Conservation (phyloP, 495 filamentous ascomycete species). For the Podospora tetraspora region DNA sequence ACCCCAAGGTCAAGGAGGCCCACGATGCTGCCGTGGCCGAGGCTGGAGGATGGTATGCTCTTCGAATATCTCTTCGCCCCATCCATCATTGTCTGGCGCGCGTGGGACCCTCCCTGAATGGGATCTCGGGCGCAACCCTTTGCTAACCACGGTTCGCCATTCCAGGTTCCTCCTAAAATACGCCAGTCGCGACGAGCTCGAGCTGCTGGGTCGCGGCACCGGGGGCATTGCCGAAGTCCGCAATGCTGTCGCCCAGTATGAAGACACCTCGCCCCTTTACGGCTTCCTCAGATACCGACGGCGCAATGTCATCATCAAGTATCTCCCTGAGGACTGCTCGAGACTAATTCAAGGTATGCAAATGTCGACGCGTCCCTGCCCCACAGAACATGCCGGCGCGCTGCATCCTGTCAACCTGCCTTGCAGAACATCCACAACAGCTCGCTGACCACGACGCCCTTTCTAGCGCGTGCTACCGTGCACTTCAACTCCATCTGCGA, state of each 20-base stretch:
- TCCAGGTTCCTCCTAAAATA: slow-evolving; percentile 93
- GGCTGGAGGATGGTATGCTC: slow-evolving; percentile 84
- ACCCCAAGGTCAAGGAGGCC: slow-evolving; percentile 71
- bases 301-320: slow-evolving; percentile 87
- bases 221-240: slow-evolving; percentile 83
- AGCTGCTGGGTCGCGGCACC: slow-evolving; percentile 68
- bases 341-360: slow-evolving; percentile 82
- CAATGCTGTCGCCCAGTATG: slow-evolving; percentile 67
- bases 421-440: slow-evolving; percentile 10
- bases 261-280: slow-evolving; percentile 81
- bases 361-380: slow-evolving; percentile 4
- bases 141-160: slow-evolving; percentile 19
- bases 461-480: slow-evolving; percentile 80
- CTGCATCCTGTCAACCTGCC: neutral
- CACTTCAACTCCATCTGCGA: slow-evolving; percentile 86
- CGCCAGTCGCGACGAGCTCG: slow-evolving; percentile 78
- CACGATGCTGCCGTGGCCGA: slow-evolving; percentile 75
- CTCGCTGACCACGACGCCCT: slow-evolving; percentile 1
- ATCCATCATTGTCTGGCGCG: slow-evolving; percentile 11
- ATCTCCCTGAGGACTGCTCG: slow-evolving; percentile 83
- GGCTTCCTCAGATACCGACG: slow-evolving; percentile 87
- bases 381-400: neutral
- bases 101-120: neutral
- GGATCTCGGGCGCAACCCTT: neutral
- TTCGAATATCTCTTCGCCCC: neutral